Base-by-base conservation (phyloP, 2,329 filamentous ascomycete species). In the Capronia epimyces region DNA sequence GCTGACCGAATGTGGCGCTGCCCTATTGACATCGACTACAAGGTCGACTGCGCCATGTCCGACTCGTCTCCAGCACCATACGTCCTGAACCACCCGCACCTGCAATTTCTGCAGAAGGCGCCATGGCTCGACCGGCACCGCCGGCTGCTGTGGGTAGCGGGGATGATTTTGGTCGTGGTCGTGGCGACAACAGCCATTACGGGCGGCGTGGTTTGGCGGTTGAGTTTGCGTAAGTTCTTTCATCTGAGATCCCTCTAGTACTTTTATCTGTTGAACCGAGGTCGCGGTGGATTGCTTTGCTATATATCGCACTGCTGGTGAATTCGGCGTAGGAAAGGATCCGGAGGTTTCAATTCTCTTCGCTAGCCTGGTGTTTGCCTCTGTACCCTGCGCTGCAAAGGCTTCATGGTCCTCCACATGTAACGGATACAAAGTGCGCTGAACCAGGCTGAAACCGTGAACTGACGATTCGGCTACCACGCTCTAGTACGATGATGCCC, bases 191-290 rank as follows among this genome's bases (percentile, higher is more conserved):
- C 44, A 12, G 50, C 50, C 7, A 44, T 57, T 8, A 45, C 51
- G 7, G 51, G 47, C 16, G 50, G 50, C 6, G 48, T 54, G 22
- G 51, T 57, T 7, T 57, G 54, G 54, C 50, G 37, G 10, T 52
- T 55, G 37, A 49, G 46, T 10, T 20, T 43, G 25, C 24, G 41
- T 43, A 43, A 43, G 41, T 43, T 4, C 21, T 29, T 27, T 37
- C 15, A n/a, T 18, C 32, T 16, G 9, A 7, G 7, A 10, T 37
- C 9, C 9, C 16, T 41, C 9, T 18, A n/a, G 34, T 10, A 18
- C 15, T 15, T n/a, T n/a, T n/a, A n/a, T n/a, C n/a, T n/a, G n/a
- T n/a, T n/a, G n/a, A n/a, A n/a, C n/a, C n/a, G n/a, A n/a, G n/a
- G n/a, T n/a, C n/a, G n/a, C n/a, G n/a, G n/a, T n/a, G n/a, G n/a